These are phyloP conservation scores for Syzygium oleosum DNA, from an alignment of 345 rosid genomes.

Conservation along the genomic window DNA sequence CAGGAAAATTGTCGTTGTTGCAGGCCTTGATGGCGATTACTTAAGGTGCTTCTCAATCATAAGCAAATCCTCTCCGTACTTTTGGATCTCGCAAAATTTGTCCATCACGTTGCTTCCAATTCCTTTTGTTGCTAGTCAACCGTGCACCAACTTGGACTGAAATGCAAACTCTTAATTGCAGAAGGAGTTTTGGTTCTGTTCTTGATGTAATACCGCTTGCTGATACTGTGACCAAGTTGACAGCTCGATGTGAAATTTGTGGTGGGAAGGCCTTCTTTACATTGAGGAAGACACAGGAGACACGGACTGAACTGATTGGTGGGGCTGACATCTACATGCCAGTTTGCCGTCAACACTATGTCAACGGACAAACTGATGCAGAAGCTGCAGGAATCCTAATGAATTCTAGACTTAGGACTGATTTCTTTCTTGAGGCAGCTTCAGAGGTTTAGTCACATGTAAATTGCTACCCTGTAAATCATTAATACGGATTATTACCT, in stretches of 20 bases:
- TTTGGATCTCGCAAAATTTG: not conserved
- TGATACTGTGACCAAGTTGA: conserved; percentile 65
- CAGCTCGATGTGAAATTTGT: conserved; percentile 78
- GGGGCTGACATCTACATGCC: conserved; percentile 90
- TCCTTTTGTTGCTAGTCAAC: not conserved
- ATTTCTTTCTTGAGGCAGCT: conserved; percentile 15
- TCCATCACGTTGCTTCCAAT: not conserved
- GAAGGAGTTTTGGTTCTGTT: conserved; percentile 83
- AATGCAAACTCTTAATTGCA: conserved; percentile 10
- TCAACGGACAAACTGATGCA: conserved; percentile 32
- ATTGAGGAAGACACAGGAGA: conserved; percentile 55
- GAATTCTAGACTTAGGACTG: conserved; percentile 19
- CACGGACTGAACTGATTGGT: conserved; percentile 57
- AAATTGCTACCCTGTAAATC: not conserved
- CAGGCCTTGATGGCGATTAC: conserved; percentile 91
- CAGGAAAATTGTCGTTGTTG: conserved; percentile 63
- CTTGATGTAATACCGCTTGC: conserved; percentile 80
- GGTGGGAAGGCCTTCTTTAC: conserved; percentile 78
- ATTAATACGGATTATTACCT: not conserved
- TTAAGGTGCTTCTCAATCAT: conserved; percentile 37
- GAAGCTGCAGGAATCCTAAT: conserved; percentile 22
- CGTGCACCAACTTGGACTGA: not conserved
- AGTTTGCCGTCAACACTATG: conserved; percentile 76
- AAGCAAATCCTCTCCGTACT: not conserved
- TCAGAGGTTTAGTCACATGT: conserved; percentile 2